phyloP scores from a whole-genome alignment of 2,329 filamentous ascomycete genomes.

The Stagonosporopsis vannaccii region DNA sequence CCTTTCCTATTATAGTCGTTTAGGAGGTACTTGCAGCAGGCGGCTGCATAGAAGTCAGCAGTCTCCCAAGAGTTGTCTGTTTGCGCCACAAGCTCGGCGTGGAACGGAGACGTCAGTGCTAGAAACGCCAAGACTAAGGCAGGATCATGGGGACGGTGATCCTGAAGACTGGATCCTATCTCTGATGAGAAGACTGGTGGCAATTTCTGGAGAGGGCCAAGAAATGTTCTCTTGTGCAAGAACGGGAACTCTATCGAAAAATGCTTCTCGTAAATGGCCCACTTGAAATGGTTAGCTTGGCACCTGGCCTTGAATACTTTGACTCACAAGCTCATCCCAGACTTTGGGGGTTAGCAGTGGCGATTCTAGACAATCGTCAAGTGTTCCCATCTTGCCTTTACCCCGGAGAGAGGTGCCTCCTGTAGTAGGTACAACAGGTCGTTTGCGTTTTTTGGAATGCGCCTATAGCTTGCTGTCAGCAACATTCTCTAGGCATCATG shows the following conservation, averaged over 20 bases:
- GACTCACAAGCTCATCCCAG: conserved; percentile 67
- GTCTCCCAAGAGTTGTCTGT: conserved; percentile 21
- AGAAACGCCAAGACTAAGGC: conserved; percentile 71
- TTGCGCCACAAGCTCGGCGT: conserved; percentile 57
- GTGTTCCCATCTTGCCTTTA: conserved; percentile 54
- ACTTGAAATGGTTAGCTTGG: conserved; percentile 44
- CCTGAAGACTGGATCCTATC: conserved; percentile 14
- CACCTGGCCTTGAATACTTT: neutral
- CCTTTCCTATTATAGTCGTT: conserved; percentile 13
- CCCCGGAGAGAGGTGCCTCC: conserved; percentile 47
- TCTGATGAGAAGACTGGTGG: conserved; percentile 46
- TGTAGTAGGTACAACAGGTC: conserved; percentile 49
- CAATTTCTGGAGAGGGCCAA: conserved; percentile 43
- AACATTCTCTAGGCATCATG: neutral
- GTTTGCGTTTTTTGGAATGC: conserved; percentile 41
- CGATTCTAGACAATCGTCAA: conserved; percentile 68
- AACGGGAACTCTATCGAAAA: conserved; percentile 77
- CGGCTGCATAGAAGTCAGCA: conserved; percentile 70
- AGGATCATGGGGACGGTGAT: conserved; percentile 56
- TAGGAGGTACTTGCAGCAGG: conserved; percentile 59
- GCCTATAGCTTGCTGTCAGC: conserved; percentile 17
- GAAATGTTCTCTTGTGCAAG: conserved; percentile 70
- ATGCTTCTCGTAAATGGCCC: conserved; percentile 74
- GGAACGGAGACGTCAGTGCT: conserved; percentile 73
- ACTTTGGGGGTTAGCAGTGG: conserved; percentile 68